Base-by-base conservation (phyloP, 2,329 filamentous ascomycete genomes). In the Ambrosiella beaveri region DNA sequence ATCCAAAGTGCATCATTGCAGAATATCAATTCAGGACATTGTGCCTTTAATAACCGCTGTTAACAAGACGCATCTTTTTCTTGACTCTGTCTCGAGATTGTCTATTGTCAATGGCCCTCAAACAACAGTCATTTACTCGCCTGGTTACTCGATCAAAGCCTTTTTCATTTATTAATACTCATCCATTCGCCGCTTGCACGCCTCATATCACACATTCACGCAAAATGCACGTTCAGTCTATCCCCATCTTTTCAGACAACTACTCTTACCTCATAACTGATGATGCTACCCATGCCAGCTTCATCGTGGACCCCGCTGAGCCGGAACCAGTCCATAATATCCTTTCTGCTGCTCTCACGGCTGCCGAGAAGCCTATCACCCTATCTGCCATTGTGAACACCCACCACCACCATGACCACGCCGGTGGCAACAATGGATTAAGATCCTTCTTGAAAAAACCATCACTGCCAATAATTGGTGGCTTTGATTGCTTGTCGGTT, bases 371-470 rank as follows among this genome's bases (percentile, higher is more conserved):
- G 19, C 38, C 52, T 3, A 88, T 95, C 66, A 90, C 94, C 64
- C 73, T 98, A 62, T 89, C 79, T 27, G 86, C 84, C 54, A 95
- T 98, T 67, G 83, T 97, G 65, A 98, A 98, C 68, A 98, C 93
- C 1, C 93, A 98, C 67, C 91, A 97, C 68, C 93, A 98, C 68
- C 85, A 84, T 75, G 93, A 98, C 64, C 93, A 98, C 70, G 85
- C 93, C 0, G 93, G 93, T 62, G 93, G 93, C 7, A 98, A 98
- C 69, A 77, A 79, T 90, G 71, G 66, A 74, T 64, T 45, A 51
- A 27, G 17, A 2, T 37, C 13, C 13, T 45, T 58, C 5, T 71
- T 81, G 49, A 72, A 69, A n/a, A 83, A 74, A 35, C 72, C 81
- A 47, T 73, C 80, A 54, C 73, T 94, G 11, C 80, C 84, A 49